phyloP scores from a whole-genome alignment of 192 early-diverging fungal species.

The Cetraspora pellucida region DNA sequence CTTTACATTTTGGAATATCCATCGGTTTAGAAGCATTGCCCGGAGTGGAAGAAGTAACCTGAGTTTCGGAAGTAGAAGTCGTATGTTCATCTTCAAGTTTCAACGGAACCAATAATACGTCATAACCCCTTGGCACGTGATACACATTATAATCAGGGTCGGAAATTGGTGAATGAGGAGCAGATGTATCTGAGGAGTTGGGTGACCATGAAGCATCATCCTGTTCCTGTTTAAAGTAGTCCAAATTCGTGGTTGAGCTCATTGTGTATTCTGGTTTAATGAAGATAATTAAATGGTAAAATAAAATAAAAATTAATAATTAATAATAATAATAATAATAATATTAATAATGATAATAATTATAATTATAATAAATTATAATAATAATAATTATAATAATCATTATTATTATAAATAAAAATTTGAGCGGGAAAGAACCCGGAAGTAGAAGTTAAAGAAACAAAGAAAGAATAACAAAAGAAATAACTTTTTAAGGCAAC shows the following conservation, averaged over 20 bases:
- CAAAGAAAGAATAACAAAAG: not conserved
- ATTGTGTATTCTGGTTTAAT: slow-evolving; percentile 5
- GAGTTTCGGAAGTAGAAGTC: not conserved
- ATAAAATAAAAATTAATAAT: not conserved
- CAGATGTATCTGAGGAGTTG: slow-evolving; percentile 17
- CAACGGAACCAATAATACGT: slow-evolving; percentile 20
- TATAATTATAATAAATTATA: not conserved
- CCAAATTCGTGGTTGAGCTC: not conserved
- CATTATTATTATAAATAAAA: not conserved
- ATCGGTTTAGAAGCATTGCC: slow-evolving; percentile 5
- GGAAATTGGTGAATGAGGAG: slow-evolving; percentile 13
- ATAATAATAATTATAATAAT: not conserved
- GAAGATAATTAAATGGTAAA: not conserved
- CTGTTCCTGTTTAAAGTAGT: slow-evolving; percentile 28
- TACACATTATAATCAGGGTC: slow-evolving; percentile 25
- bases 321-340: not conserved
- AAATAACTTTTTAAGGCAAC: not conserved
- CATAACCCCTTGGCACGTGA: slow-evolving; percentile 32
- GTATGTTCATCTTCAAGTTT: slow-evolving; percentile 10
- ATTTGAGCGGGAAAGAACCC: slow-evolving; percentile 1
- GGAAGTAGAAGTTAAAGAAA: not conserved
- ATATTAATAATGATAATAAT: not conserved
- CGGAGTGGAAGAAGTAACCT: not conserved
- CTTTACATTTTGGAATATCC: slow-evolving; percentile 28
- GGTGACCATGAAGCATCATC: not conserved